A percentile compares a stretch with the other conserved stretches of the same genome.
These are phyloP conservation scores for Diaporthe eres DNA, from an alignment of 2,329 filamentous ascomycete species.

Conservation along the genomic window DNA sequence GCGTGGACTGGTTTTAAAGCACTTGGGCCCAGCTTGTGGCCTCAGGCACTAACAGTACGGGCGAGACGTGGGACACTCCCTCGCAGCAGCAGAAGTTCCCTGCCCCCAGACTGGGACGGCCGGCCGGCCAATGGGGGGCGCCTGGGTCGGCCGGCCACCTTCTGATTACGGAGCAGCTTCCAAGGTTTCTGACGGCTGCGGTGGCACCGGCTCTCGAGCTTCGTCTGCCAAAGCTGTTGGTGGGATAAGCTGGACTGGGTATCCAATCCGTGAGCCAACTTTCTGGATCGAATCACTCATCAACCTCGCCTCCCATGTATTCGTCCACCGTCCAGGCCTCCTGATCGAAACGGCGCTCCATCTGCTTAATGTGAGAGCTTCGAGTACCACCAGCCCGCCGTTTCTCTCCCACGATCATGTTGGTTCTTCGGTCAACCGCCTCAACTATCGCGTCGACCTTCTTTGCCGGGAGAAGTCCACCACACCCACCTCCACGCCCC, in stretches of 20 bases:
- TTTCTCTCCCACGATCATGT: constrained; percentile 45
- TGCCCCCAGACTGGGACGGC: not conserved
- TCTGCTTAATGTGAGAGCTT: constrained; percentile 22
- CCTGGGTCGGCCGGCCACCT: not conserved
- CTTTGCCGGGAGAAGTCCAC: constrained; percentile 46
- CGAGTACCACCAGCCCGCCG: constrained; percentile 16
- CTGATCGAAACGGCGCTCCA: constrained; percentile 28
- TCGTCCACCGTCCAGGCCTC: not conserved
- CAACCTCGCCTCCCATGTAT: constrained; percentile 29
- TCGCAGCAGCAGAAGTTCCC: not conserved
- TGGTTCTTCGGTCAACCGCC: constrained; percentile 47
- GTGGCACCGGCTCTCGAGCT: constrained; percentile 22
- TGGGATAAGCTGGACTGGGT: constrained; percentile 3
- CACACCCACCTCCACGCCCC: constrained; percentile 35
- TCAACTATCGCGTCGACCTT: constrained; percentile 46
- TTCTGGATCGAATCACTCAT: not conserved
- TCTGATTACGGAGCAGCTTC: constrained; percentile 32
- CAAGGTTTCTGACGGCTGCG: constrained; percentile 13
- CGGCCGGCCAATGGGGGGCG: constrained; percentile 2
- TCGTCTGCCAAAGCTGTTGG: constrained; percentile 4
- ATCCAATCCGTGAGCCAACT: not conserved
- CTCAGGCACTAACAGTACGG: constrained; percentile 34
- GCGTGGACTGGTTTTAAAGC: constrained; percentile 38
- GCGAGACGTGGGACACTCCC: not conserved
- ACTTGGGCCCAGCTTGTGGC: constrained; percentile 12